Conservation (phyloP, 140 eudicot genomes). For the Stevia rebaudiana region DNA sequence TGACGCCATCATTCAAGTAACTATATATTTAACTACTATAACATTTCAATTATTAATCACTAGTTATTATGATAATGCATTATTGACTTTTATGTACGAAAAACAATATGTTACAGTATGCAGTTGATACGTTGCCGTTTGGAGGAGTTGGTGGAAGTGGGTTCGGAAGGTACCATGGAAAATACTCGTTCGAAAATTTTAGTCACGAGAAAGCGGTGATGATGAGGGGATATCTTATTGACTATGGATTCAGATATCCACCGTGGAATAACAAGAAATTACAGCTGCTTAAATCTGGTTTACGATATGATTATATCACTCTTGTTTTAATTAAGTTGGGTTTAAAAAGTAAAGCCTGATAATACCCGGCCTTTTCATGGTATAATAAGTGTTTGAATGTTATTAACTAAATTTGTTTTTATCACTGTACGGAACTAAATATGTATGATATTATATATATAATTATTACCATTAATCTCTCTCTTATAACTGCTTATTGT, state of each 20-base stretch:
- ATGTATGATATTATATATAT: no score
- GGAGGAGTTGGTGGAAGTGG: conserved; percentile 94
- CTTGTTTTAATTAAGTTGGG: conserved; percentile 45
- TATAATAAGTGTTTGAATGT: background rate
- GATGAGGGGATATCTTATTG: conserved; percentile 47
- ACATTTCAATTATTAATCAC: background rate
- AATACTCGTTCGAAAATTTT: conserved; percentile 65
- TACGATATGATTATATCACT: conserved; percentile 47
- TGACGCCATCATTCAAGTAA: conserved; percentile 75
- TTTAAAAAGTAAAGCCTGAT: conserved; percentile 39
- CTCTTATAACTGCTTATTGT: no score
- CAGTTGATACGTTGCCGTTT: conserved; percentile 61
- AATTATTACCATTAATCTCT: no score
- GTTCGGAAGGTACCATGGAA: conserved; percentile 81
- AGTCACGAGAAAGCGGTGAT: conserved; percentile 65
- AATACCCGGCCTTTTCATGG: background rate
- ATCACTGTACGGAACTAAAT: no score
- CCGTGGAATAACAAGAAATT: conserved; percentile 64
- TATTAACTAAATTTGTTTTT: background rate
- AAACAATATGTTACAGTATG: conserved; percentile 42
- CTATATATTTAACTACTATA: background rate
- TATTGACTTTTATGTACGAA: background rate
- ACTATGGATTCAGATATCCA: conserved; percentile 83
- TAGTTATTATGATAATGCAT: background rate
- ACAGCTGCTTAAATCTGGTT: conserved; percentile 52